Conservation (phyloP, 1,284 basidiomycete genomes). For the Rhizoctonia solani region DNA sequence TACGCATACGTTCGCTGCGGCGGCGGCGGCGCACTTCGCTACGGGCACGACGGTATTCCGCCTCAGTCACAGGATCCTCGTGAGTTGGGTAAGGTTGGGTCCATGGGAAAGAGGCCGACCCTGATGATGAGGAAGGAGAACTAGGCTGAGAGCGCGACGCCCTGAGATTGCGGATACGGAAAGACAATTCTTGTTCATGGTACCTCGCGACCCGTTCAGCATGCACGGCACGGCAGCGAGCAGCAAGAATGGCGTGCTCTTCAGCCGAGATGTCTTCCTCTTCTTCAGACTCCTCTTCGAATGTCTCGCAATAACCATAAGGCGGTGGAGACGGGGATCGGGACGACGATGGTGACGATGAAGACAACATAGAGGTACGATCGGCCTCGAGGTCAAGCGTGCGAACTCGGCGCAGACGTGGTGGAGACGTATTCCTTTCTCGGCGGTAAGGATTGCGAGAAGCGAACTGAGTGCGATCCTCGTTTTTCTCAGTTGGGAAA, state of each 20-base stretch:
- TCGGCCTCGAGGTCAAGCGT: constrained; percentile 32
- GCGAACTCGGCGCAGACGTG: constrained; percentile 24
- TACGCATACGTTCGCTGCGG: constrained; percentile 30
- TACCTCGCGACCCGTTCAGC: constrained; percentile 25
- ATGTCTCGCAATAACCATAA: constrained; percentile 26
- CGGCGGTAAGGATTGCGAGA: constrained; percentile 23
- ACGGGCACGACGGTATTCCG: constrained; percentile 26
- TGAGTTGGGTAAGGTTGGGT: background rate
- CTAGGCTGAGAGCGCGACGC: constrained; percentile 27
- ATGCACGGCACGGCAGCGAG: constrained; percentile 21
- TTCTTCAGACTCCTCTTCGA: constrained; percentile 18
- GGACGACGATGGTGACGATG: constrained; percentile 2
- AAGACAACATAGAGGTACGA: background rate
- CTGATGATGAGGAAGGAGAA: background rate
- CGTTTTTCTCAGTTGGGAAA: constrained; percentile 21
- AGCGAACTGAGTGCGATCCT: constrained; percentile 1
- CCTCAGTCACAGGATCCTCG: constrained; percentile 26
- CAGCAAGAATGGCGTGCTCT: constrained; percentile 29
- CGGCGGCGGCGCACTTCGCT: constrained; percentile 26
- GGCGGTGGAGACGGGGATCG: constrained; percentile 28
- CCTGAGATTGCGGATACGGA: constrained; percentile 17
- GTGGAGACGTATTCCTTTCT: constrained; percentile 25
- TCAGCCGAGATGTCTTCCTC: constrained; percentile 24
- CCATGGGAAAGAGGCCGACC: background rate
- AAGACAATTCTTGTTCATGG: constrained; percentile 27